These are phyloP conservation scores for Marsdenia floribunda DNA, from an alignment of 257 asterid species.

Conservation along the genomic window DNA sequence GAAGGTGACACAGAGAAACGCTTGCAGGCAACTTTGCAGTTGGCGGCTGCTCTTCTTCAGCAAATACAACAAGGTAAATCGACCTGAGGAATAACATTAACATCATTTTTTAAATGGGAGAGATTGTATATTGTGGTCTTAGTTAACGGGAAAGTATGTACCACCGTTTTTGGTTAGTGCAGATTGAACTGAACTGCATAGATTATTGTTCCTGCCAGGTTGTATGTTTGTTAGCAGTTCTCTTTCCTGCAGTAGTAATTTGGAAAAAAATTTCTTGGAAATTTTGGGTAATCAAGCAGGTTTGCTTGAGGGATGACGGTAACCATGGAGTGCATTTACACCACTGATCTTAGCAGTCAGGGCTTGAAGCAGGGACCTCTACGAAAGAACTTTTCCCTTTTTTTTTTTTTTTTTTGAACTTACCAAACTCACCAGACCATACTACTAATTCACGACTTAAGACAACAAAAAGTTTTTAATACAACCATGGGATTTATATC, in stretches of 20 bases:
- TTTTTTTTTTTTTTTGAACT: too few relatives aligned
- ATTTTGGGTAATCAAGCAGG: too few relatives aligned
- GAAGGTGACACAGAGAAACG: slow-evolving; percentile 78
- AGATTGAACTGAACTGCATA: background rate
- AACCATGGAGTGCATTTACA: too few relatives aligned
- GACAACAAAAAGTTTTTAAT: too few relatives aligned
- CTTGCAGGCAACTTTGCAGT: slow-evolving; percentile 82
- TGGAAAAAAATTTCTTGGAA: background rate
- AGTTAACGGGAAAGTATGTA: background rate
- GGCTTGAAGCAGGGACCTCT: too few relatives aligned
- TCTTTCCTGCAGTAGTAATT: background rate
- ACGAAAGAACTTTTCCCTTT: too few relatives aligned
- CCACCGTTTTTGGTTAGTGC: background rate
- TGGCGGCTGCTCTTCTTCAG: slow-evolving; percentile 90
- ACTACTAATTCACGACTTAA: too few relatives aligned
- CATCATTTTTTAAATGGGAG: background rate
- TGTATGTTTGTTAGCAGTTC: background rate
- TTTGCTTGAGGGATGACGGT: too few relatives aligned
- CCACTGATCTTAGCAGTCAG: too few relatives aligned
- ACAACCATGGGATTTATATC: too few relatives aligned
- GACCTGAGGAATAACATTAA: slow-evolving; percentile 21
- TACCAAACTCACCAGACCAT: too few relatives aligned
- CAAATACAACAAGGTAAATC: slow-evolving; percentile 90
- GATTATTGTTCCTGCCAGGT: background rate
- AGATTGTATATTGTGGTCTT: background rate